Conservation (phyloP, 2,329 filamentous ascomycete genomes). For the Orbilia oligospora region DNA sequence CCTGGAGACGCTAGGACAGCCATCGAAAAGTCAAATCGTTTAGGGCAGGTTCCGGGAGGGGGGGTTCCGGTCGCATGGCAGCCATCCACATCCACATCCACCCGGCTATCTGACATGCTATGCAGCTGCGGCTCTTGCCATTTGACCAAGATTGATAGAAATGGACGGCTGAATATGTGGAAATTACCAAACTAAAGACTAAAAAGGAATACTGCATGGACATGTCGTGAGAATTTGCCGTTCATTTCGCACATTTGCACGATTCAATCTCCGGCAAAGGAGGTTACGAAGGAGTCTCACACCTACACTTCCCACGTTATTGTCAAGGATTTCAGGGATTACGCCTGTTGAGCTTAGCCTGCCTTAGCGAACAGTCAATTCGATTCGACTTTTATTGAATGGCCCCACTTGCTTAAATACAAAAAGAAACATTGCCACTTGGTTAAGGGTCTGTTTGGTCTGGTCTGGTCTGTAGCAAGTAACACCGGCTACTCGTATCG, state of each 20-base stretch:
- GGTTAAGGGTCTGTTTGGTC: slow-evolving; percentile 6
- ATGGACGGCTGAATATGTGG: slow-evolving; percentile 32
- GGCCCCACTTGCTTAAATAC: slow-evolving; percentile 39
- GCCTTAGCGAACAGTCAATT: slow-evolving; percentile 51
- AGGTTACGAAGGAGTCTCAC: slow-evolving; percentile 58
- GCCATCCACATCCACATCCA: slow-evolving; percentile 24
- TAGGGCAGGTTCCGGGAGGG: slow-evolving; percentile 40
- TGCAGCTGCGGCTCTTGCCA: slow-evolving; percentile 45
- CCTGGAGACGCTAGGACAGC: slow-evolving; percentile 5
- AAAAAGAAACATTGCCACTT: slow-evolving; percentile 22
- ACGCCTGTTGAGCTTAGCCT: slow-evolving; percentile 53
- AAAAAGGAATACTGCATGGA: background rate
- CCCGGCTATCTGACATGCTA: slow-evolving; percentile 43
- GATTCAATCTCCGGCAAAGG: slow-evolving; percentile 53
- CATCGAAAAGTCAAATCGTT: slow-evolving; percentile 23
- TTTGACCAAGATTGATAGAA: slow-evolving; percentile 18
- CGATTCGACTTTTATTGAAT: slow-evolving; percentile 37
- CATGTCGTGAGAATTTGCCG: slow-evolving; percentile 21
- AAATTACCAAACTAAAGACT: slow-evolving; percentile 29
- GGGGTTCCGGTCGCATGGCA: slow-evolving; percentile 39
- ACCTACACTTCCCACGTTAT: slow-evolving; percentile 30
- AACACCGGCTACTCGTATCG: slow-evolving; percentile 15
- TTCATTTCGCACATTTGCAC: slow-evolving; percentile 40
- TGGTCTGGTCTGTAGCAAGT: background rate
- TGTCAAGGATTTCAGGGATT: slow-evolving; percentile 42